A percentile compares a stretch with the other conserved stretches of the same genome.
Evolutionary conservation across 2,329 filamentous ascomycete genomes (phyloP).

Genomic region (Sphaerulina musiva): DNA sequence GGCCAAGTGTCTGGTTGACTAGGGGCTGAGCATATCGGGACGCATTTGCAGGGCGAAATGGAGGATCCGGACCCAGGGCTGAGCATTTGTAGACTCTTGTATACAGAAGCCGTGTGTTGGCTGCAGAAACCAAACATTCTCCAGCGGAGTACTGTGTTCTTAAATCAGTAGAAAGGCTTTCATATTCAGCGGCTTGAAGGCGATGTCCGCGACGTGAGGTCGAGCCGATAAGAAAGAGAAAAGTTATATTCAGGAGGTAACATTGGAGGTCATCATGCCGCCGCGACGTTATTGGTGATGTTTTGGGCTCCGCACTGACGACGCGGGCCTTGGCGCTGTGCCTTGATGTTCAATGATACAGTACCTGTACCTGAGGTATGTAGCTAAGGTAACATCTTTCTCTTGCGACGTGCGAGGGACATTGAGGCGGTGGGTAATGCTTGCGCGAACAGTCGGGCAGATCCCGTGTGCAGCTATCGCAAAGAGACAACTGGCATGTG

Average conservation of each 20-base stretch:
- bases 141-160: neutral
- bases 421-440: constrained; percentile 13
- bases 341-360: neutral
- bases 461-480: constrained; percentile 2
- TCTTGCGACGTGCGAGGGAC: neutral
- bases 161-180: neutral
- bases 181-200: neutral
- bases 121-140: neutral
- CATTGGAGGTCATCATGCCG: neutral
- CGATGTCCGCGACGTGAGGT: neutral
- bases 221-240: neutral
- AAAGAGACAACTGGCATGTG: neutral
- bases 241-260: neutral
- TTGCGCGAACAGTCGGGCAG: constrained; percentile 13
- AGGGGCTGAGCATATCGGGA: neutral
- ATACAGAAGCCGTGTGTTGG: constrained; percentile 5
- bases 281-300: neutral
- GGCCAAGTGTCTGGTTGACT: neutral
- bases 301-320: neutral
- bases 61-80: too few species aligned
- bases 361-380: neutral
- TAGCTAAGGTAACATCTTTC: neutral
- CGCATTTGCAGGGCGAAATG: neutral
- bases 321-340: neutral
- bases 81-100: constrained; percentile 3